phyloP scores from a whole-genome alignment of 202 grass and related monocot species.

The Zoysia matrella region DNA sequence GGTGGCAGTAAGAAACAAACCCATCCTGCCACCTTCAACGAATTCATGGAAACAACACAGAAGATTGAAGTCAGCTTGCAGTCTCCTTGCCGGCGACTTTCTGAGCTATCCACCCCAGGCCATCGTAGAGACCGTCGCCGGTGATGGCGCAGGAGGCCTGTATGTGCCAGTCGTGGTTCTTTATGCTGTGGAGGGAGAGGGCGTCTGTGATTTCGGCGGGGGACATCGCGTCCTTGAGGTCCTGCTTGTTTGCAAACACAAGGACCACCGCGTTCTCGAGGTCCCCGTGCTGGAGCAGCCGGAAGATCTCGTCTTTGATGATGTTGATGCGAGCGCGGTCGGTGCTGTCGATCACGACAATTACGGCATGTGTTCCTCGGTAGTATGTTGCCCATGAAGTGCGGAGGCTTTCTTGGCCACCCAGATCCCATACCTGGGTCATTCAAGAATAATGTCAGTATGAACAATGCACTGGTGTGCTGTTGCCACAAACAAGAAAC shows the following conservation, averaged over 20 bases:
- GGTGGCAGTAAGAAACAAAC: slow-evolving; percentile 43
- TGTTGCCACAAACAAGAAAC: neutral
- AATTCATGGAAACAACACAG: slow-evolving; percentile 37
- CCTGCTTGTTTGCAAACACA: slow-evolving; percentile 94
- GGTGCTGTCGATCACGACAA: slow-evolving; percentile 88
- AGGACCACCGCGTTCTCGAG: slow-evolving; percentile 75
- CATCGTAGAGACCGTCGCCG: slow-evolving; percentile 76
- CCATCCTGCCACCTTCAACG: slow-evolving; percentile 38
- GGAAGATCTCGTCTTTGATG: slow-evolving; percentile 88
- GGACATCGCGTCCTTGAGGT: slow-evolving; percentile 87
- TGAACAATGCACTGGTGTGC: neutral
- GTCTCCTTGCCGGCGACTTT: slow-evolving; percentile 74
- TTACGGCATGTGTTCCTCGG: slow-evolving; percentile 80
- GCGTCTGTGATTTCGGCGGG: slow-evolving; percentile 82
- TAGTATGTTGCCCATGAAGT: slow-evolving; percentile 94
- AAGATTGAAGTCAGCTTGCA: slow-evolving; percentile 11
- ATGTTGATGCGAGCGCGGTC: slow-evolving; percentile 83
- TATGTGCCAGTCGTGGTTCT: slow-evolving; percentile 94
- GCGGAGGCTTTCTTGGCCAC: slow-evolving; percentile 89
- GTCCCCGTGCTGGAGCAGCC: slow-evolving; percentile 73
- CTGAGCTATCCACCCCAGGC: slow-evolving; percentile 86
- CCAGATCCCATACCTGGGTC: slow-evolving; percentile 91
- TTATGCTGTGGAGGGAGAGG: slow-evolving; percentile 87
- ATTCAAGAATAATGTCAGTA: slow-evolving; percentile 43
- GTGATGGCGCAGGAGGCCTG: slow-evolving; percentile 81